Base-by-base conservation (phyloP, 208 protist species). In the Crithidia bombi region DNA sequence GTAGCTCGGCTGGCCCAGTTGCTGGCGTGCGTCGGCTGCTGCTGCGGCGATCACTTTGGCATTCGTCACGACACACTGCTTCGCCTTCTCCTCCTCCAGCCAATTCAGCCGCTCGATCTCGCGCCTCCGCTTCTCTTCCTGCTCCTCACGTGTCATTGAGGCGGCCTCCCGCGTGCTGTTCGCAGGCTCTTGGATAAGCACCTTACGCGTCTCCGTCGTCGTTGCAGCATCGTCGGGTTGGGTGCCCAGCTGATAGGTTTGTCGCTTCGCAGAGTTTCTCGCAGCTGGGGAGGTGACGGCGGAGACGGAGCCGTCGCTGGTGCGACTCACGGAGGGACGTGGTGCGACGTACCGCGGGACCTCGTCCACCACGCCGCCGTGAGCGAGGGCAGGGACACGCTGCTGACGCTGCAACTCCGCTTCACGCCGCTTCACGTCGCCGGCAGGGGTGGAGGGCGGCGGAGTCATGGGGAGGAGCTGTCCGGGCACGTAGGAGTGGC, bases 1-100 rank as follows among this genome's bases (percentile, higher is more conserved):
- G 44, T 78, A 72, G 64, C 15, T 49, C 0, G 65, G 76, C 70
- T 81, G 64, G n/a, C 54, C 56, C 15, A 81, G 69, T 41, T 75
- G 68, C 46, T 67, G 75, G n/a, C 26, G 69, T 21, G 58, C 75
- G n/a, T 72, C 70, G 19, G 64, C 75, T 1, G 75, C 69, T 7
- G 62, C 70, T 0, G 65, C 64, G 15, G 69, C 76, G 7, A 77
- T 43, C 47, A 73, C 56, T 30, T 50, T 46, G 11, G 38, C 47
- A 23, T 66, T 76, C 5, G 61, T 32, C 44, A 51, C 56, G 36
- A 46, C 50, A 6, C 55, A 44, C 26, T 33, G 46, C 32, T 47
- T 7, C n/a, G 54, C 62, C 41, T 57, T 46, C 6, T 56, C 39
- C 23, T 61, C 43, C 23, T 38, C 32, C 25, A 57, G 19, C 61